A percentile compares a stretch with the other conserved stretches of the same genome.
phyloP scores from a whole-genome alignment of 2,329 filamentous ascomycete genomes.

The Pseudofabraea citricarpa region DNA sequence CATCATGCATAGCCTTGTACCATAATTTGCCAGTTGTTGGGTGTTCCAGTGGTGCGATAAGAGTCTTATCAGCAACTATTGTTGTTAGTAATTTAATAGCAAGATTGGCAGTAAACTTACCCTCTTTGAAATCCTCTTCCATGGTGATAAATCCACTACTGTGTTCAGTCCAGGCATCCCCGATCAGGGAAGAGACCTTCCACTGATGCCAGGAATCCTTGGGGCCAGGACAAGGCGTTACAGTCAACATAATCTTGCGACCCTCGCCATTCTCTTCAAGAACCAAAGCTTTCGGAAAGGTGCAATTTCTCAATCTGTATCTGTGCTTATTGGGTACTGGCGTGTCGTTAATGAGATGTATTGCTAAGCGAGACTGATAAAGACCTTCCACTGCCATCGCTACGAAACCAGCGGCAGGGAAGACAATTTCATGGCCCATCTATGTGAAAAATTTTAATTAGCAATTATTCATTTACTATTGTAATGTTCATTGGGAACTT shows the following conservation, averaged over 20 bases:
- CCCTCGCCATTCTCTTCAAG: slow-evolving; percentile 3
- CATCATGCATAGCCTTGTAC: slow-evolving; percentile 3
- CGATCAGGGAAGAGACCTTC: slow-evolving; percentile 1
- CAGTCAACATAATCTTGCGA: slow-evolving; percentile 2
- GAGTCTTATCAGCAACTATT: not conserved
- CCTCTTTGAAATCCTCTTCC: slow-evolving; percentile 1
- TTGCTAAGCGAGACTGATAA: not conserved
- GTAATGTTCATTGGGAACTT: slow-evolving; percentile 9
- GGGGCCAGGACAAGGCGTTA: slow-evolving; percentile 1
- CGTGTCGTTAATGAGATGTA: not conserved
- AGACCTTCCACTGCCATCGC: slow-evolving; percentile 2
- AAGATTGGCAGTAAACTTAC: not conserved
- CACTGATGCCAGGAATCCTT: slow-evolving; percentile 2
- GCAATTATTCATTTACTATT: no score
- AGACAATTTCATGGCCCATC: slow-evolving; percentile 2
- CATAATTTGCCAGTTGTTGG: slow-evolving; percentile 1
- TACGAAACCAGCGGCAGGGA: slow-evolving; percentile 1
- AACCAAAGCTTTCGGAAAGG: slow-evolving; percentile 6
- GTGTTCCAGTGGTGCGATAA: slow-evolving; percentile 1
- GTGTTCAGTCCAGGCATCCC: slow-evolving; percentile 1
- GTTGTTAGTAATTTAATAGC: no score
- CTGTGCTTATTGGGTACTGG: not conserved
- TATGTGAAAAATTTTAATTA: no score
- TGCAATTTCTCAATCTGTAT: slow-evolving; percentile 5
- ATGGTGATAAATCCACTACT: slow-evolving; percentile 1